These are phyloP conservation scores for Solanum hybrid DNA, from an alignment of 305 asterid species.

Conservation along the genomic window DNA sequence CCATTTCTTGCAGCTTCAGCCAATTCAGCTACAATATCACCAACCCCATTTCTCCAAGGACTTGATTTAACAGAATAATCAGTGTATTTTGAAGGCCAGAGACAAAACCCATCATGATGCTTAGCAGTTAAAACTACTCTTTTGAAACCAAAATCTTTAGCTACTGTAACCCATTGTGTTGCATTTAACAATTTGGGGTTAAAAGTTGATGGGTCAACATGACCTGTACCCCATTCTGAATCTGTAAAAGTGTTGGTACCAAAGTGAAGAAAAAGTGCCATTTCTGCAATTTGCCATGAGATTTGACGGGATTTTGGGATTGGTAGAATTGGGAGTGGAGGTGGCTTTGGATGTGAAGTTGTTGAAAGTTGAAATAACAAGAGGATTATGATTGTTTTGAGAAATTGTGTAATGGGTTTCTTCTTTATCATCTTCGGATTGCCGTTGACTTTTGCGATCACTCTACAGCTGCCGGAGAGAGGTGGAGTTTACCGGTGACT, in stretches of 20 bases:
- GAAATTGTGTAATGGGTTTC: slow-evolving; percentile 9
- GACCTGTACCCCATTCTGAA: slow-evolving; percentile 91
- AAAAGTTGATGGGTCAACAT: slow-evolving; percentile 59
- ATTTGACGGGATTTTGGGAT: slow-evolving; percentile 66
- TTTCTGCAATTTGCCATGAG: slow-evolving; percentile 82
- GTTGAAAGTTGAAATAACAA: slow-evolving; percentile 2
- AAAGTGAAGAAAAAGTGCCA: slow-evolving; percentile 83
- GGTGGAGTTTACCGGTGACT: neutral
- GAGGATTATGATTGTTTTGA: slow-evolving; percentile 5
- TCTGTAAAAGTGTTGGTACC: slow-evolving; percentile 83
- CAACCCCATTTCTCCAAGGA: slow-evolving; percentile 72
- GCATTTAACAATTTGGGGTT: slow-evolving; percentile 58
- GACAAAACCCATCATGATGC: slow-evolving; percentile 92
- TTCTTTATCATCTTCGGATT: neutral
- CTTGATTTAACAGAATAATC: slow-evolving; percentile 79
- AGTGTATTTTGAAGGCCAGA: slow-evolving; percentile 84
- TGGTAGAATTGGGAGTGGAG: slow-evolving; percentile 81
- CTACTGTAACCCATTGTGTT: slow-evolving; percentile 77
- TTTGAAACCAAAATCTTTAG: slow-evolving; percentile 58
- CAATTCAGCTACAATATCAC: slow-evolving; percentile 64
- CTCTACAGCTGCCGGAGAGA: neutral
- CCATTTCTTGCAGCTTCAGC: slow-evolving; percentile 52
- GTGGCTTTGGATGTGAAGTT: slow-evolving; percentile 31
- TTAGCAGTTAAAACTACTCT: slow-evolving; percentile 64
- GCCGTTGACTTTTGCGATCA: neutral